phyloP scores from a whole-genome alignment of 2,329 filamentous ascomycete species.

The Dactylellina drechsleri region DNA sequence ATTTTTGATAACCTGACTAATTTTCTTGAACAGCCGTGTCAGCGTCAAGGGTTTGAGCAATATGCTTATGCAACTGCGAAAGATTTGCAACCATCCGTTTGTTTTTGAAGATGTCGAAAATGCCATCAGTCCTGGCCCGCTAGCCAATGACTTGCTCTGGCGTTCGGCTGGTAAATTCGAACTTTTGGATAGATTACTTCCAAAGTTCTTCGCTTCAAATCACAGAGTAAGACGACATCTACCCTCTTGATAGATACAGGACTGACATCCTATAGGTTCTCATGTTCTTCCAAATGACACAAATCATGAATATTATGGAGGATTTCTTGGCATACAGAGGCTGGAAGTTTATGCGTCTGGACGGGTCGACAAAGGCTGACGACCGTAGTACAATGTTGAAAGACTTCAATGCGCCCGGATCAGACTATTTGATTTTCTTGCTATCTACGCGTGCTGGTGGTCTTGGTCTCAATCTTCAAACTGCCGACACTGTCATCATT shows the following conservation, averaged over 20 bases:
- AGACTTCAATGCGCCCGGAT: conserved; percentile 87
- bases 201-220: conserved; percentile 89
- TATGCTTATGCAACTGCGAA: conserved; percentile 99
- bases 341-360: conserved; percentile 87
- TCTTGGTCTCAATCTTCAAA: conserved; percentile 95
- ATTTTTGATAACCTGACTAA: conserved; percentile 12
- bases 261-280: conserved; percentile 66
- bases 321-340: conserved; percentile 89
- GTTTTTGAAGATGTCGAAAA: conserved; percentile 98
- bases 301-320: conserved; percentile 99
- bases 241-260: neutral
- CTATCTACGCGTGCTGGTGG: conserved; percentile 98
- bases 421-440: conserved; percentile 96
- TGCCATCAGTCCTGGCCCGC: conserved; percentile 89
- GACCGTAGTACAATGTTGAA: conserved; percentile 91
- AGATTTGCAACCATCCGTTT: conserved; percentile 98
- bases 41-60: conserved; percentile 80
- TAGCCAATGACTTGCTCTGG: conserved; percentile 94
- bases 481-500: conserved; percentile 98
- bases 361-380: conserved; percentile 96
- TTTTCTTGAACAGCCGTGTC: conserved; percentile 38
- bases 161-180: conserved; percentile 97
- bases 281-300: conserved; percentile 99
- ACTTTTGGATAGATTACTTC: conserved; percentile 87
- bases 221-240: conserved; percentile 73